These are phyloP conservation scores for Trametes elegans DNA, from an alignment of 768 basidiomycete species.

Conservation along the genomic window DNA sequence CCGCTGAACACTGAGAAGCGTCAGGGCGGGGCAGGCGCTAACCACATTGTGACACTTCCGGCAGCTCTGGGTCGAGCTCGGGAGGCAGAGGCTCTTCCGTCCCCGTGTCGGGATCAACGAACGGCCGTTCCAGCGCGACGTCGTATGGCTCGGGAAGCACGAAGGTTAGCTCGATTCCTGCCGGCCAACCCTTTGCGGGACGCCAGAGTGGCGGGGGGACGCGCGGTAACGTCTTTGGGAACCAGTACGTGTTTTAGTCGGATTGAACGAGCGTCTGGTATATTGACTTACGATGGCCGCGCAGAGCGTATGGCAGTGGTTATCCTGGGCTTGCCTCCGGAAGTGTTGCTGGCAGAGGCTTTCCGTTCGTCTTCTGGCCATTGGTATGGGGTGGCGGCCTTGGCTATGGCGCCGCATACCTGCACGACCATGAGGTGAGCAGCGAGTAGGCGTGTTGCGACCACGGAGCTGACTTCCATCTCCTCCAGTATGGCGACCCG, in stretches of 20 bases:
- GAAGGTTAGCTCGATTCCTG: slow-evolving; percentile 23
- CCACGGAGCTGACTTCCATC: slow-evolving; percentile 30
- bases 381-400: slow-evolving; percentile 45
- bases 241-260: neutral
- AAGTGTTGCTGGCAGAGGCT: slow-evolving; percentile 48
- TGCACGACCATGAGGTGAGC: slow-evolving; percentile 42
- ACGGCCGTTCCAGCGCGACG: slow-evolving; percentile 18
- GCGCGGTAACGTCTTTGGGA: slow-evolving; percentile 27
- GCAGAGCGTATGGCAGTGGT: slow-evolving; percentile 59
- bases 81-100: slow-evolving; percentile 15
- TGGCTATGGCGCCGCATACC: slow-evolving; percentile 31
- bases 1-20: too few species aligned
- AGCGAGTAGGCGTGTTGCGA: neutral
- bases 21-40: neutral
- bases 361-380: slow-evolving; percentile 71
- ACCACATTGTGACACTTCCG: neutral
- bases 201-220: slow-evolving; percentile 53
- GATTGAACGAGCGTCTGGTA: neutral
- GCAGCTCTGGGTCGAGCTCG: slow-evolving; percentile 1
- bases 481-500: slow-evolving; percentile 36
- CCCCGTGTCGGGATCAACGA: slow-evolving; percentile 25
- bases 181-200: slow-evolving; percentile 31
- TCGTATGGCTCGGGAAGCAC: slow-evolving; percentile 32
- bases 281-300: neutral
- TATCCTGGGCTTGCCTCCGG: slow-evolving; percentile 51